Percentiles rank a stretch among this genome's conserved stretches.
Evolutionary conservation across 1,284 basidiomycete species (phyloP).

Genomic region (Heterobasidion annosum): DNA sequence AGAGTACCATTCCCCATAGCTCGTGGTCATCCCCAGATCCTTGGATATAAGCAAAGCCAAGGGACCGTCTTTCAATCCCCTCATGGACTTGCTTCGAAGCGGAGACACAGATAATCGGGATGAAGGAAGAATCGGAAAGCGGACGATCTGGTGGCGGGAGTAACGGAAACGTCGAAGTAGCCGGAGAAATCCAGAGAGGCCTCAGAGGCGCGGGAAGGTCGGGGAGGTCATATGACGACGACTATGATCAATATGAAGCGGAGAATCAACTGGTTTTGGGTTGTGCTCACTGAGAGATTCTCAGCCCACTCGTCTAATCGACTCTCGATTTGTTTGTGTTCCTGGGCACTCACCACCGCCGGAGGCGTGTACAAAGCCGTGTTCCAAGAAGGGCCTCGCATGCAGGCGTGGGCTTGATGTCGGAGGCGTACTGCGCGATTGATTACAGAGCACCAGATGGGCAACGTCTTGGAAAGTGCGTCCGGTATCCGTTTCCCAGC

Average conservation of each 20-base stretch:
- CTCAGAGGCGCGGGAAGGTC: conserved; percentile 41
- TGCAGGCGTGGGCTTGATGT: background rate
- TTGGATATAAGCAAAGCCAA: conserved; percentile 75
- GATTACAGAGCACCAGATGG: conserved; percentile 92
- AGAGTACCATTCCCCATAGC: conserved; percentile 64
- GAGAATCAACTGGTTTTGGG: background rate
- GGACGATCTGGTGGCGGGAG: conserved; percentile 15
- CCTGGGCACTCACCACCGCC: conserved; percentile 54
- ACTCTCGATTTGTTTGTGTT: conserved; percentile 64
- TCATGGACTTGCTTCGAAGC: conserved; percentile 62
- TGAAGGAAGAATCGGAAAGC: conserved; percentile 23
- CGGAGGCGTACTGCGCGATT: conserved; percentile 57
- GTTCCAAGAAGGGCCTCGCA: conserved; percentile 35
- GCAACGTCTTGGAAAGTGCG: conserved; percentile 89
- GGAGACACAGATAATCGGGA: conserved; percentile 70
- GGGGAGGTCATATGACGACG: conserved; percentile 43
- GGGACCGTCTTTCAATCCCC: conserved; percentile 44
- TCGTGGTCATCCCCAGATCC: conserved; percentile 90
- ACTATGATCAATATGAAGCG: conserved; percentile 19
- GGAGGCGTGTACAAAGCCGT: conserved; percentile 57
- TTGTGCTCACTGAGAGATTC: conserved; percentile 41
- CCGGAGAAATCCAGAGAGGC: conserved; percentile 64
- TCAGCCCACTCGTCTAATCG: conserved; percentile 60
- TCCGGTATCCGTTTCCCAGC: conserved; percentile 94
- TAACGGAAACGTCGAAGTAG: conserved; percentile 34